Evolutionary conservation across 495 filamentous ascomycete species (phyloP).

Genomic region (Aspergillus ostianus): DNA sequence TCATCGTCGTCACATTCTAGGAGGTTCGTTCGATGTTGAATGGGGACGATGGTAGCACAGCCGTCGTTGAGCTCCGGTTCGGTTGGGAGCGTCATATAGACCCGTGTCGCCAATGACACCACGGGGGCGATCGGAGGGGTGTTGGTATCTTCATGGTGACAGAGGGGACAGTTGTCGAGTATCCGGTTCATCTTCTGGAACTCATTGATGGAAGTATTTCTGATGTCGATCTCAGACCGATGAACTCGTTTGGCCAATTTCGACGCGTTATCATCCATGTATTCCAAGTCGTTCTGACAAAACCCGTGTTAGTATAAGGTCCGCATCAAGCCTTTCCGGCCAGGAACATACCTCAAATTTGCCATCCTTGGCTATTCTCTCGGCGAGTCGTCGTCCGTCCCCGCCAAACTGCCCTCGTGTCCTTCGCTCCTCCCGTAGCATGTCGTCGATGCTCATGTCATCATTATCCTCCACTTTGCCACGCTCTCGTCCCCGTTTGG

Average conservation of each 20-base stretch:
- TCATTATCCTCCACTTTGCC: slow-evolving; percentile 85
- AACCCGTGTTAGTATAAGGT: neutral
- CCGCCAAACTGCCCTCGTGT: slow-evolving; percentile 76
- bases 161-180: slow-evolving; percentile 85
- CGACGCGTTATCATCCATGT: slow-evolving; percentile 93
- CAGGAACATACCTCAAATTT: slow-evolving; percentile 69
- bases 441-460: slow-evolving; percentile 93
- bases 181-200: slow-evolving; percentile 88
- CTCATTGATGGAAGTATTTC: slow-evolving; percentile 81
- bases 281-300: slow-evolving; percentile 78
- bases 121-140: slow-evolving; percentile 84
- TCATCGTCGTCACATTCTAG: slow-evolving; percentile 98
- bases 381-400: slow-evolving; percentile 78
- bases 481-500: slow-evolving; percentile 74
- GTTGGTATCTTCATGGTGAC: slow-evolving; percentile 85
- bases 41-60: slow-evolving; percentile 83
- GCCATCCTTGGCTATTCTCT: slow-evolving; percentile 86
- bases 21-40: slow-evolving; percentile 84
- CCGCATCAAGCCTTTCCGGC: neutral
- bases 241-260: slow-evolving; percentile 89
- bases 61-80: slow-evolving; percentile 83
- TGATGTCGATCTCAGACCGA: slow-evolving; percentile 84
- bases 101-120: slow-evolving; percentile 83
- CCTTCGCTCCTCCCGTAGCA: slow-evolving; percentile 88
- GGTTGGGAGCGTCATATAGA: slow-evolving; percentile 85